Base-by-base conservation (phyloP, 2,329 filamentous ascomycete species). In the Triangularia setosa region DNA sequence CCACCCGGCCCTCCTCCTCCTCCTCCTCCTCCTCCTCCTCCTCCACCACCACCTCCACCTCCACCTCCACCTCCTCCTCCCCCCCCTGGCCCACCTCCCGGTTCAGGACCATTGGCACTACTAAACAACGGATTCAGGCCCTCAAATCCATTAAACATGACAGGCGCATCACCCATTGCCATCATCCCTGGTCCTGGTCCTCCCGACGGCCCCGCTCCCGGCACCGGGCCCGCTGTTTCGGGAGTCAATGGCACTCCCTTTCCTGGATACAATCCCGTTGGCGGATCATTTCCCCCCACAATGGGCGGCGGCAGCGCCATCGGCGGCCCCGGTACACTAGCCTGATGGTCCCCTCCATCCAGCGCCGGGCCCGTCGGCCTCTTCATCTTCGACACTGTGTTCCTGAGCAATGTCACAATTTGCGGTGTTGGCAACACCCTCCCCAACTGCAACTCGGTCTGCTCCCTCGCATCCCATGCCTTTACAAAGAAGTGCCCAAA, bases 401-500 rank as follows among this genome's bases (percentile, higher is more conserved):
- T 80, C n/a, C 79, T 76, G 68, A 87, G 75, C 53, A 79, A 68
- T 2, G 73, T 75, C 61, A 87, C 81, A 66, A 85, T 81, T 54
- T 72, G 74, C 2, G 84, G 84, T 12, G 77, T 75, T 16, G 75
- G 69, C 2, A 80, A 65, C 1, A 77, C 73, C 28, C 77, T 79
- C 0, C 84, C 84, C 6, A 77, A 73, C 59, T 78, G 77, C 4
- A 75, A 67, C 67, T 82, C 79, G 12, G 81, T 81, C 1, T 79
- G 76, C 68, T 83, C 82, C 62, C 83, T 81, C 2, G 83, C 83
- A 53, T 84, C 81, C 87, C 87, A 90, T 0, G 86, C 86, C 69
- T 86, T 87, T 64, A 89, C 75, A 48, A 90, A 84, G 18, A 84
- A 79, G 21, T 78, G 78, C 1, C 83, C 82, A 66, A 90, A 86